Conservation (phyloP, 441 rosid species). For the Codiaeum variegatum region DNA sequence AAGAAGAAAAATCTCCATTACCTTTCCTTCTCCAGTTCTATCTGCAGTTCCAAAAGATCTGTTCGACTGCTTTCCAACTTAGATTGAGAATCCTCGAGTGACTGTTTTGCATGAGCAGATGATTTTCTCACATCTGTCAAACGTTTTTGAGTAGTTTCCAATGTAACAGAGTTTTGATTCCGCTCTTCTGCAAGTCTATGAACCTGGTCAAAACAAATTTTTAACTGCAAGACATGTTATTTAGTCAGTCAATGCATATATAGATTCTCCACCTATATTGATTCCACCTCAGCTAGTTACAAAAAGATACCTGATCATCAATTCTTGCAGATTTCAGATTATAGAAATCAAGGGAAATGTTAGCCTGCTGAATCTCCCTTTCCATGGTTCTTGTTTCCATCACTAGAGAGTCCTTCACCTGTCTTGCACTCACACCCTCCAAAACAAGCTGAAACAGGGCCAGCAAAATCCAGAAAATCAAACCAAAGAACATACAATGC, state of each 20-base stretch:
- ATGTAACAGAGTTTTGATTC: constrained; percentile 42
- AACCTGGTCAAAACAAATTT: constrained; percentile 58
- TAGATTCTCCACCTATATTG: not conserved
- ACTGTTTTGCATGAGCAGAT: constrained; percentile 61
- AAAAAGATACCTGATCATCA: constrained; percentile 74
- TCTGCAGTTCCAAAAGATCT: constrained; percentile 49
- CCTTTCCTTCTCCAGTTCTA: constrained; percentile 77
- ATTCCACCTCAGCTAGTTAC: not conserved
- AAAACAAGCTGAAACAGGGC: constrained; percentile 69
- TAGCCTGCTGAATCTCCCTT: constrained; percentile 72
- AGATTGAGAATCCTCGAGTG: constrained; percentile 60
- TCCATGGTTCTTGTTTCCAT: constrained; percentile 59
- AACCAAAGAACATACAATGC: not conserved
- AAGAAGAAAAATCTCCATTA: constrained; percentile 22
- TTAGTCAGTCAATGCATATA: constrained; percentile 9
- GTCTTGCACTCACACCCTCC: constrained; percentile 78
- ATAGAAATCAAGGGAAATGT: constrained; percentile 56
- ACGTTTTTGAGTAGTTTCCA: constrained; percentile 64
- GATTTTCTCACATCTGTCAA: constrained; percentile 56
- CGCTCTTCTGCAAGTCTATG: constrained; percentile 75
- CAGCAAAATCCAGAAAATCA: constrained; percentile 20
- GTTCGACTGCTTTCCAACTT: constrained; percentile 54
- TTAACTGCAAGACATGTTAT: constrained; percentile 54
- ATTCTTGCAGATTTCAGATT: constrained; percentile 66
- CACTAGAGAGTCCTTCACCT: constrained; percentile 57